phyloP scores from a whole-genome alignment of 1,284 basidiomycete genomes.

The Porogramme epimiltina region DNA sequence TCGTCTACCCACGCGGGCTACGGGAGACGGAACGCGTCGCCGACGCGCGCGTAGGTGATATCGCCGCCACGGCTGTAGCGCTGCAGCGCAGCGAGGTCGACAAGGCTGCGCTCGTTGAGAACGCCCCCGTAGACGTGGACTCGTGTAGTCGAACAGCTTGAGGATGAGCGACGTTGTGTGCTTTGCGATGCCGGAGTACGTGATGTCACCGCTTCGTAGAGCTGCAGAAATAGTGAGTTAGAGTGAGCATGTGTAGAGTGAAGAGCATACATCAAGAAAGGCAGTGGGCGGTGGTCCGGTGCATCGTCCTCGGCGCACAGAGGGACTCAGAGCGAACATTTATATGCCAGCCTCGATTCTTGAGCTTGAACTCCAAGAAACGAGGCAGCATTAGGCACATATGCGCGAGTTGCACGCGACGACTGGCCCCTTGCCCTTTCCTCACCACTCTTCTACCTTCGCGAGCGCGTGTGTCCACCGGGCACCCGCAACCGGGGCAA shows the following conservation, averaged over 20 bases:
- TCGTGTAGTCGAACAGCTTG: conserved; percentile 62
- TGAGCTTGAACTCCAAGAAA: too few species aligned
- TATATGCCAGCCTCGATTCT: too few species aligned
- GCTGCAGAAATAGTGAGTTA: conserved; percentile 31
- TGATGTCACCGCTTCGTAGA: conserved; percentile 62
- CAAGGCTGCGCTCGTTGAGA: conserved; percentile 45
- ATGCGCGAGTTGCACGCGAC: too few species aligned
- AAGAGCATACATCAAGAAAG: not conserved
- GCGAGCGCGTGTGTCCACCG: too few species aligned
- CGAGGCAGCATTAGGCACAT: too few species aligned
- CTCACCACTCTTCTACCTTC: too few species aligned
- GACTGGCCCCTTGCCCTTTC: too few species aligned
- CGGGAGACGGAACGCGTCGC: conserved; percentile 58
- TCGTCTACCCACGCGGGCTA: conserved; percentile 54
- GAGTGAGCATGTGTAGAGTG: not conserved
- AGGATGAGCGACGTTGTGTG: conserved; percentile 60
- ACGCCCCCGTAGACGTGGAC: conserved; percentile 63
- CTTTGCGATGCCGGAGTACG: conserved; percentile 40
- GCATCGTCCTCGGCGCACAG: too few species aligned
- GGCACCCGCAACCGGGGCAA: too few species aligned
- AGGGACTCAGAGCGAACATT: too few species aligned
- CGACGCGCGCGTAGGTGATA: conserved; percentile 54
- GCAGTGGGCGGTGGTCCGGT: not conserved
- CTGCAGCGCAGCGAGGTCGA: conserved; percentile 63
- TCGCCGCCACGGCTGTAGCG: conserved; percentile 70